Evolutionary conservation across 129 eudicot genomes (phyloP), one percentile per base, ranked within the genome.

Genomic region (Centella asiatica): DNA sequence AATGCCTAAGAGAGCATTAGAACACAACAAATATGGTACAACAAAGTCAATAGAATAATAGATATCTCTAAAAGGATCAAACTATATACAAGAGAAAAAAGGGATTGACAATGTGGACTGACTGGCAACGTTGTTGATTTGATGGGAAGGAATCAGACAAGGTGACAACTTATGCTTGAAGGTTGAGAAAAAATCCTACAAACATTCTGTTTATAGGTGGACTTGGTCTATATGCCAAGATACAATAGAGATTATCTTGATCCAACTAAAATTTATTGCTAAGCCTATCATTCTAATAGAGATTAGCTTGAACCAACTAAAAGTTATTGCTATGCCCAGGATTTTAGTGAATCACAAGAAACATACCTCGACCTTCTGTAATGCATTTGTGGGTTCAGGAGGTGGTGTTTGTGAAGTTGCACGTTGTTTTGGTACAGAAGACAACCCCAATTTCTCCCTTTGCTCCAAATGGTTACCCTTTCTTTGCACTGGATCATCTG

Each of bases 391-490:
- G 57, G 97, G 81, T 76, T 86, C 93, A 40, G 84, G 74, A 63
- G 67, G 81, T 49, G 97, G 87, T 31, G 80, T 72, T 65, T 78
- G 79, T 14, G 86, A 44, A 62, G 61, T 71, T 40, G 88, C 66
- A 2, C 72, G 57, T 66, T 72, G 89, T 72, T 74, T 81, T 27
- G 72, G 72, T 25, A 75, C 76, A 14, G 82, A 68, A 44, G 73
- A 71, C 69, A 90, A 74, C 32, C 97, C 97, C 60, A 90, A 66
- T 71, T 71, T 85, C 67, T 90, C 97, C 70, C 95, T 80, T 75
- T 90, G 97, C 77, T 83, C 95, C 78, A 90, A 76, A 74, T 90
- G 92, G 80, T 81, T 83, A 52, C 92, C 93, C 71, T 68, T 86
- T 65, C 88, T 85, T 75, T 80, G 60, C 56, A 68, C 82, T 7